A percentile compares a stretch with the other conserved stretches of the same genome.
Evolutionary conservation across 805 yeast genomes (phyloP).

Genomic region (Kodamaea jinghongensis): DNA sequence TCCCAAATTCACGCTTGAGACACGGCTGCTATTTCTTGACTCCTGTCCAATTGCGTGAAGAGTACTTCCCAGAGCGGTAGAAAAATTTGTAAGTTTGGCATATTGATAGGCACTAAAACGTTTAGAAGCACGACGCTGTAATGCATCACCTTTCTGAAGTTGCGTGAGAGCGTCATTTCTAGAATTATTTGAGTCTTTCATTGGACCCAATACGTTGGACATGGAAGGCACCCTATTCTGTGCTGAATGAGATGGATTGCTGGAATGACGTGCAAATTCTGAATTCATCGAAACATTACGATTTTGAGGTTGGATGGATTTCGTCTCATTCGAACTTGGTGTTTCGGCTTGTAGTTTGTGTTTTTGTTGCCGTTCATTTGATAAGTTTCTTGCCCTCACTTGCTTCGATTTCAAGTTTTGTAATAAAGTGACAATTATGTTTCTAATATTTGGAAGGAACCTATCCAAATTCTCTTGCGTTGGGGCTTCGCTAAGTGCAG

Average conservation of each 20-base stretch:
- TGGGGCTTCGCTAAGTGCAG: conserved; percentile 80
- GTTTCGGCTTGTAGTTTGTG: conserved; percentile 7
- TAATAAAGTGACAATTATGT: conserved; percentile 76
- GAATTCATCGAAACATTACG: neutral
- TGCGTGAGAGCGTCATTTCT: conserved; percentile 63
- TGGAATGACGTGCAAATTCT: conserved; percentile 3
- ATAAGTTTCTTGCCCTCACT: conserved; percentile 44
- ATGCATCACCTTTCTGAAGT: conserved; percentile 75
- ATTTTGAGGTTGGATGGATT: neutral
- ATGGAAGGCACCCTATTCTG: neutral
- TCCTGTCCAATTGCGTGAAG: conserved; percentile 13
- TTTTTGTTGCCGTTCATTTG: conserved; percentile 18
- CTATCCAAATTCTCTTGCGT: conserved; percentile 77
- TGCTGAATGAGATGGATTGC: conserved; percentile 6
- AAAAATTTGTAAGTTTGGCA: conserved; percentile 60
- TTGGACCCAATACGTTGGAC: neutral
- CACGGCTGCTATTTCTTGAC: conserved; percentile 6
- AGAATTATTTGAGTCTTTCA: neutral
- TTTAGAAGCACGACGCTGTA: conserved; percentile 90
- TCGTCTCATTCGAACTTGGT: neutral
- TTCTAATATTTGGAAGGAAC: conserved; percentile 80
- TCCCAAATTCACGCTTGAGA: neutral
- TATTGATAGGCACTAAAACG: conserved; percentile 92
- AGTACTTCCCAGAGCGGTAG: conserved; percentile 12
- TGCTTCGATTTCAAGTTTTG: conserved; percentile 82